phyloP scores from a whole-genome alignment of 2,329 filamentous ascomycete genomes.

The Nakataea oryzae region DNA sequence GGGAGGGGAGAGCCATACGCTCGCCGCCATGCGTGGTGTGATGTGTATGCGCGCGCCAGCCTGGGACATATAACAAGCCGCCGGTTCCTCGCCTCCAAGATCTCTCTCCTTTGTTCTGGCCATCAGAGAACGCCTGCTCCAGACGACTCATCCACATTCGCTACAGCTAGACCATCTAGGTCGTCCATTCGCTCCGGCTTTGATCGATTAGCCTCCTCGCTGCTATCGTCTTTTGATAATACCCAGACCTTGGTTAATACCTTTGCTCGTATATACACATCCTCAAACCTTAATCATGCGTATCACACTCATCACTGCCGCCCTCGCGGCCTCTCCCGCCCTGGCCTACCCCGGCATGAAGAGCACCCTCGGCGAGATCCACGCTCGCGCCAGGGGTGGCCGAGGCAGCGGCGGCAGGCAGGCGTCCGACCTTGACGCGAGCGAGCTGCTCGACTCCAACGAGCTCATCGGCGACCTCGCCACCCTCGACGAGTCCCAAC shows the following conservation, averaged over 20 bases:
- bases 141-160: not conserved
- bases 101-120: not conserved
- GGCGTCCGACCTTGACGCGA: not conserved
- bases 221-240: not conserved
- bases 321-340: not conserved
- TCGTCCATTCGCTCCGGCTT: not conserved
- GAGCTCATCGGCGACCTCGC: conserved; percentile 26
- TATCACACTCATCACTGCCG: not conserved
- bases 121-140: not conserved
- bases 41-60: not conserved
- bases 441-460: conserved; percentile 1
- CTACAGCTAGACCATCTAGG: not conserved
- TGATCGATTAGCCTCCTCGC: not conserved
- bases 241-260: not conserved
- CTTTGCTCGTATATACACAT: not conserved
- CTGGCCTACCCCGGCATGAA: conserved; percentile 1
- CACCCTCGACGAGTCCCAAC: conserved; percentile 16
- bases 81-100: not conserved
- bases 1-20: not conserved
- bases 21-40: not conserved
- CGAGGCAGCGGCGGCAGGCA: not conserved
- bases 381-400: not conserved
- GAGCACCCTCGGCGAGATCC: not conserved
- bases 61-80: not conserved
- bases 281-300: not conserved